These are phyloP conservation scores for Moesziomyces sp. DNA, from an alignment of 1,284 basidiomycete species.

Conservation along the genomic window DNA sequence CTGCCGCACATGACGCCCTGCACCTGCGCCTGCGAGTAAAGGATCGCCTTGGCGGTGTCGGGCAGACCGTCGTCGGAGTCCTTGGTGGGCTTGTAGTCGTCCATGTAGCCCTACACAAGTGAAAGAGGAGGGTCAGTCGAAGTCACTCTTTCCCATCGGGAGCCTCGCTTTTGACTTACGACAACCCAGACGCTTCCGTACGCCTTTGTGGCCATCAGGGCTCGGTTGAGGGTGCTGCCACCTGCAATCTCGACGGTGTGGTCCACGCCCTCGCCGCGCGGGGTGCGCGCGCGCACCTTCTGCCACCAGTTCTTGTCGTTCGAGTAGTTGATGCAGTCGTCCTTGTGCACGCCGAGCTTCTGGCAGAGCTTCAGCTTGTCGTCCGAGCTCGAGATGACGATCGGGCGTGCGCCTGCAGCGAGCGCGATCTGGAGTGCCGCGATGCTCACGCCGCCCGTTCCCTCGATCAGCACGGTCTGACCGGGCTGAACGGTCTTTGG, in stretches of 20 bases:
- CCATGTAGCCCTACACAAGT: slow-evolving; percentile 26
- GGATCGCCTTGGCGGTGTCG: slow-evolving; percentile 30
- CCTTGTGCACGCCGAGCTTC: slow-evolving; percentile 15
- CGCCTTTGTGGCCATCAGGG: slow-evolving; percentile 26
- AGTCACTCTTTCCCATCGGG: too few species aligned
- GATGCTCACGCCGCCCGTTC: slow-evolving; percentile 42
- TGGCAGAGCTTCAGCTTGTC: slow-evolving; percentile 30
- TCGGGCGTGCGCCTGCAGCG: slow-evolving; percentile 33
- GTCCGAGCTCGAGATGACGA: slow-evolving; percentile 41
- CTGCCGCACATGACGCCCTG: slow-evolving; percentile 44
- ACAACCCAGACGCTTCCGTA: slow-evolving; percentile 38
- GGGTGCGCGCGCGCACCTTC: slow-evolving; percentile 21
- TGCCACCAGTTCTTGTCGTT: slow-evolving; percentile 22
- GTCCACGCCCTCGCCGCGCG: slow-evolving; percentile 23
- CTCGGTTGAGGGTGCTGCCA: slow-evolving; percentile 21
- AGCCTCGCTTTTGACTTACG: too few species aligned
- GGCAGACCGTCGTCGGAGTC: slow-evolving; percentile 4
- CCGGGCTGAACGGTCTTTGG: slow-evolving; percentile 30
- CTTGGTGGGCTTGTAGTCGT: slow-evolving; percentile 35
- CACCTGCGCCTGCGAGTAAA: slow-evolving; percentile 35
- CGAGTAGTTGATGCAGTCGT: slow-evolving; percentile 45
- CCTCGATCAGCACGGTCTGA: slow-evolving; percentile 37
- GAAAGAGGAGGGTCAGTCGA: too few species aligned
- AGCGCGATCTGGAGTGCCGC: slow-evolving; percentile 40
- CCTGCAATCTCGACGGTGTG: slow-evolving; percentile 51